A percentile compares a stretch with the other conserved stretches of the same genome.
Conservation (phyloP, 2,329 filamentous ascomycete genomes). For the Fusarium torulosum region DNA sequence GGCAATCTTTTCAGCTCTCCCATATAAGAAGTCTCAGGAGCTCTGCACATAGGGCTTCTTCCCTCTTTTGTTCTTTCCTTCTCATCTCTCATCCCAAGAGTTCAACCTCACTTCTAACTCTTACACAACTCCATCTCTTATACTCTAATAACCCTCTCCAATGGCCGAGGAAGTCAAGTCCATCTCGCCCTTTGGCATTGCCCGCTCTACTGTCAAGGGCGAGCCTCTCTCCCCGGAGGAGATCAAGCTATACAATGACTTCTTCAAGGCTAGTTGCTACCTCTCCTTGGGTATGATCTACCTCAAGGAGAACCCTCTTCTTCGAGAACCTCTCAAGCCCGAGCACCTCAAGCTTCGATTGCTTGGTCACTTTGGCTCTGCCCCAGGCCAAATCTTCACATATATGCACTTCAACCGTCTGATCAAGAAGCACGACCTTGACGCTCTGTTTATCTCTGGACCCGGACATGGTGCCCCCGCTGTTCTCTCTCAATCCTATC, state of each 20-base stretch:
- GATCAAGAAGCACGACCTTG: slow-evolving; percentile 82
- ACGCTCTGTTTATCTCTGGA: slow-evolving; percentile 79
- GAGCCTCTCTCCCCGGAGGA: slow-evolving; percentile 74
- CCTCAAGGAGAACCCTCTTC: slow-evolving; percentile 78
- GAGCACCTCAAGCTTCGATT: slow-evolving; percentile 81
- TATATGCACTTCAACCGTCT: slow-evolving; percentile 86
- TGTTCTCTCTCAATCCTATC: slow-evolving; percentile 79
- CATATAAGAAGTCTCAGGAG: slow-evolving; percentile 46
- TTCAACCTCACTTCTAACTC: slow-evolving; percentile 34
- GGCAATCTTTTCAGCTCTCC: slow-evolving; percentile 19
- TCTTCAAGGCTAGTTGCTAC: slow-evolving; percentile 81
- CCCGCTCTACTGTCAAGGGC: slow-evolving; percentile 73
- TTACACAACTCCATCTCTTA: slow-evolving; percentile 30
- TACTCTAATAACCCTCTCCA: slow-evolving; percentile 34
- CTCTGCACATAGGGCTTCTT: slow-evolving; percentile 11
- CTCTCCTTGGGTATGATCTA: slow-evolving; percentile 86
- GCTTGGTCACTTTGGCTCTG: slow-evolving; percentile 83
- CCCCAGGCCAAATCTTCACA: slow-evolving; percentile 84
- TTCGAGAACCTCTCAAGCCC: slow-evolving; percentile 74
- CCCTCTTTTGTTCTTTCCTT: slow-evolving; percentile 29
- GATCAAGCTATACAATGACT: slow-evolving; percentile 75
- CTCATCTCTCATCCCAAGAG: slow-evolving; percentile 45
- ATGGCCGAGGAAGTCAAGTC: slow-evolving; percentile 61
- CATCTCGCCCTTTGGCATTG: slow-evolving; percentile 73
- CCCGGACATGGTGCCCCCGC: slow-evolving; percentile 84